Base-by-base conservation (phyloP, 116 monocot species). In the Posidonia oceanica region DNA sequence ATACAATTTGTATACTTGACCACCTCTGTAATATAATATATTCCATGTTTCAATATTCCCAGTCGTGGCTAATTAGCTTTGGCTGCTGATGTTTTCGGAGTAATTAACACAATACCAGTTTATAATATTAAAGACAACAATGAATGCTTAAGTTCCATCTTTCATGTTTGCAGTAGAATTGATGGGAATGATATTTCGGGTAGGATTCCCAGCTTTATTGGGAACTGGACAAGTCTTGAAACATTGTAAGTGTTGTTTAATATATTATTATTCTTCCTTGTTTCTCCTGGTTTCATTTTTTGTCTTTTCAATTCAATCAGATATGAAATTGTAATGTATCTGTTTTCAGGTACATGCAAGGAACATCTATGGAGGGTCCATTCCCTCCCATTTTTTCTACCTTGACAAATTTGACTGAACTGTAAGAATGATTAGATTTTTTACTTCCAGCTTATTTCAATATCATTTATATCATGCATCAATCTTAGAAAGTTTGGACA, bases 181-280 rank as follows among this genome's bases (percentile, higher is more conserved):
- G 83, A 77, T 75, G 84, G 68, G 38, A 84, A 75, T 14, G 58
- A 36, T 4, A 76, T 85, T 22, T 66, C 75, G 61, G 81, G 85
- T 12, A 69, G 57, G 52, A 85, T 85, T 56, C 85, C 85, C 3
- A 67, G 53, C 66, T 85, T 85, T 56, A 79, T 76, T 15, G 75
- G 69, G 8, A 69, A 61, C 2, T 62, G 56, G 60, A 62, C 22
- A 2, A 69, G 52, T 14, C 48, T 76, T 20, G 20, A 2, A 3
- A 76, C 69, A 54, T 60, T 76, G 75, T 76, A 54, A 73, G 52
- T 52, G 3, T 40, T 76, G 13, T 7, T 0, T 76, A 16, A 64
- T 82, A 79, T 3, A 10, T 74, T 52, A 42, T 74, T 21, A 13
- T 56, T 4, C 42, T 72, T 74, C 17, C 7, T 41, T 18, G 16